These are phyloP conservation scores for Emergomyces pasteurianus DNA, from an alignment of 2,329 filamentous ascomycete genomes.

Conservation along the genomic window DNA sequence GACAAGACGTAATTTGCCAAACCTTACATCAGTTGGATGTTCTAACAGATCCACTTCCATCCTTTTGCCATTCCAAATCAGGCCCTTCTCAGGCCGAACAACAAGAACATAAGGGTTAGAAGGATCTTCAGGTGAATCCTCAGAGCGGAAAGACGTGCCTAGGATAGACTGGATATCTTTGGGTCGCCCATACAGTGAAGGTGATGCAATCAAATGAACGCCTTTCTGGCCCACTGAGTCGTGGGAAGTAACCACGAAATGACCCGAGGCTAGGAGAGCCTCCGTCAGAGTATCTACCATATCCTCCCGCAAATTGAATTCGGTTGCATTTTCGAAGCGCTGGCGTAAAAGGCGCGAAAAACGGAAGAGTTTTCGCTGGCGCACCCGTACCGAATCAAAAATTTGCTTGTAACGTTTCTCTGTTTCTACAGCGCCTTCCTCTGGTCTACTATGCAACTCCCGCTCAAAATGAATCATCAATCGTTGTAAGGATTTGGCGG, in stretches of 20 bases:
- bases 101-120: conserved; percentile 77
- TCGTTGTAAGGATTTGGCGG: conserved; percentile 80
- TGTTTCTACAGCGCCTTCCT: conserved; percentile 77
- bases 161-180: conserved; percentile 79
- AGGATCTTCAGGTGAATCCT: conserved; percentile 58
- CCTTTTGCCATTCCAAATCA: conserved; percentile 71
- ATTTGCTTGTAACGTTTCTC: conserved; percentile 95
- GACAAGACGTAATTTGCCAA: conserved; percentile 75
- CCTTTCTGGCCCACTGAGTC: conserved; percentile 59
- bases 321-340: conserved; percentile 90
- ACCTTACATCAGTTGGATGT: conserved; percentile 71
- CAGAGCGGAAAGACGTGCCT: conserved; percentile 62
- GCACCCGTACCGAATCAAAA: conserved; percentile 87
- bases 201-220: conserved; percentile 74
- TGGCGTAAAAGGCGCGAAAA: conserved; percentile 86
- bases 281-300: conserved; percentile 67
- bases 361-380: conserved; percentile 90
- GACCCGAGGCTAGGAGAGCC: conserved; percentile 65
- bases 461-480: conserved; percentile 85
- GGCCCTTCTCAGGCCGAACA: conserved; percentile 63
- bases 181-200: conserved; percentile 59
- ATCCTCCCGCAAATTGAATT: conserved; percentile 71
- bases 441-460: conserved; percentile 72
- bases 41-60: conserved; percentile 61
- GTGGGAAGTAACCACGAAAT: conserved; percentile 69